These are phyloP conservation scores for Venturia oleaginea DNA, from an alignment of 2,329 filamentous ascomycete genomes.

Conservation along the genomic window DNA sequence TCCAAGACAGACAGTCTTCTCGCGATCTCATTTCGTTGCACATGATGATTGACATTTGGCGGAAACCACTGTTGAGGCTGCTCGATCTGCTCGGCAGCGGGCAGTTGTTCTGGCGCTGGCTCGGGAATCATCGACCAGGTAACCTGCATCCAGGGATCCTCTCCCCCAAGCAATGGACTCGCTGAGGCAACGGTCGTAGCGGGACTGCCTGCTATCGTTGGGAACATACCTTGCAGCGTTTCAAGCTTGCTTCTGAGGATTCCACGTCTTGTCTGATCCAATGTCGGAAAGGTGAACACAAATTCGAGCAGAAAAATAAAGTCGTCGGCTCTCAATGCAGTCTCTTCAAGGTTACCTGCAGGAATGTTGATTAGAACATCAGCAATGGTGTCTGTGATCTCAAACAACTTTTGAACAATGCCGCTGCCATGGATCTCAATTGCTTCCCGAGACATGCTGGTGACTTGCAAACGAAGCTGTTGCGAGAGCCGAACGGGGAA, in stretches of 20 bases:
- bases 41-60: slow-evolving; percentile 17
- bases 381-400: slow-evolving; percentile 51
- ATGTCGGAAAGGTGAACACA: slow-evolving; percentile 38
- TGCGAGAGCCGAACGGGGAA: slow-evolving; percentile 37
- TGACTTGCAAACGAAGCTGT: slow-evolving; percentile 35
- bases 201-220: slow-evolving; percentile 20
- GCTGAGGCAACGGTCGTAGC: slow-evolving; percentile 6
- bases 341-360: slow-evolving; percentile 33
- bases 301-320: slow-evolving; percentile 45
- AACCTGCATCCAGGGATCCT: slow-evolving; percentile 27
- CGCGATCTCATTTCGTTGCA: slow-evolving; percentile 28
- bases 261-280: slow-evolving; percentile 38
- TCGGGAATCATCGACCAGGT: slow-evolving; percentile 26
- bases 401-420: slow-evolving; percentile 51
- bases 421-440: slow-evolving; percentile 48
- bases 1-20: slow-evolving; percentile 22
- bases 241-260: slow-evolving; percentile 36
- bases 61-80: slow-evolving; percentile 1
- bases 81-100: background rate
- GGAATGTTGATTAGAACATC: slow-evolving; percentile 48
- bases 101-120: slow-evolving; percentile 9
- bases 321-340: slow-evolving; percentile 42
- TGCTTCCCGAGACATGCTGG: slow-evolving; percentile 34
- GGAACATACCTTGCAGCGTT: slow-evolving; percentile 27
- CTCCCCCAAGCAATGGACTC: slow-evolving; percentile 3